Conservation (phyloP, 2,329 filamentous ascomycete species). For the Fusarium anthophilum region DNA sequence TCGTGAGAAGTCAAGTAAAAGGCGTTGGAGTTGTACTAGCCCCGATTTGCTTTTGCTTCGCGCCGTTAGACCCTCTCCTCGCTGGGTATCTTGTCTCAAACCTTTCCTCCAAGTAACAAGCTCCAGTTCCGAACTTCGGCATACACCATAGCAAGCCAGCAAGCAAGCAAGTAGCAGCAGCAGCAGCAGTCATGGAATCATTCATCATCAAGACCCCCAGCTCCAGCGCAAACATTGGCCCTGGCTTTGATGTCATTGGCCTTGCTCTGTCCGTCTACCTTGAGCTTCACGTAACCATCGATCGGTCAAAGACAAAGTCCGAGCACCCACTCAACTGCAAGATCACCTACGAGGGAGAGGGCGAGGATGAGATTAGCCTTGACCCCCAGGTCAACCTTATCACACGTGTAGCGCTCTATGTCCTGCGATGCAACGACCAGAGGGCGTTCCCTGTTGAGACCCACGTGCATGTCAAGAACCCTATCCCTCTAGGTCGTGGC, state of each 20-base stretch:
- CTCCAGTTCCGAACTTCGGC: constrained; percentile 13
- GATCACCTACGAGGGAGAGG: constrained; percentile 89
- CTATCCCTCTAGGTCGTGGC: constrained; percentile 90
- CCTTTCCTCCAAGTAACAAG: constrained; percentile 6
- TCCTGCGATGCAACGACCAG: constrained; percentile 90
- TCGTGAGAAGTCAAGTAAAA: background rate
- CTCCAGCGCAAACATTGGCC: constrained; percentile 97
- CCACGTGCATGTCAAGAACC: constrained; percentile 93
- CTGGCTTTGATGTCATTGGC: constrained; percentile 97
- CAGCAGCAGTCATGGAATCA: constrained; percentile 59
- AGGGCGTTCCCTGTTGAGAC: constrained; percentile 86
- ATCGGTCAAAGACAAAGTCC: constrained; percentile 63
- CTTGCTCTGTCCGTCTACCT: constrained; percentile 94
- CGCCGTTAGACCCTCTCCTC: constrained; percentile 29
- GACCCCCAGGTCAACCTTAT: constrained; percentile 90
- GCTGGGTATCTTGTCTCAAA: constrained; percentile 6
- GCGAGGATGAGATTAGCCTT: constrained; percentile 80
- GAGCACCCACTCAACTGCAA: constrained; percentile 81
- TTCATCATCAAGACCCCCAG: constrained; percentile 84
- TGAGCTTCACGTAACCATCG: constrained; percentile 84
- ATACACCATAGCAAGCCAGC: constrained; percentile 33
- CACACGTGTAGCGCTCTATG: constrained; percentile 92
- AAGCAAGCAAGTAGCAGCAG: constrained; percentile 11
- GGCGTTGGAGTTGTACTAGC: constrained; percentile 20
- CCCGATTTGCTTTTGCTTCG: constrained; percentile 21